Evolutionary conservation across 345 rosid species (phyloP), one percentile per base, ranked within the genome.

Genomic region (Psidium guajava): DNA sequence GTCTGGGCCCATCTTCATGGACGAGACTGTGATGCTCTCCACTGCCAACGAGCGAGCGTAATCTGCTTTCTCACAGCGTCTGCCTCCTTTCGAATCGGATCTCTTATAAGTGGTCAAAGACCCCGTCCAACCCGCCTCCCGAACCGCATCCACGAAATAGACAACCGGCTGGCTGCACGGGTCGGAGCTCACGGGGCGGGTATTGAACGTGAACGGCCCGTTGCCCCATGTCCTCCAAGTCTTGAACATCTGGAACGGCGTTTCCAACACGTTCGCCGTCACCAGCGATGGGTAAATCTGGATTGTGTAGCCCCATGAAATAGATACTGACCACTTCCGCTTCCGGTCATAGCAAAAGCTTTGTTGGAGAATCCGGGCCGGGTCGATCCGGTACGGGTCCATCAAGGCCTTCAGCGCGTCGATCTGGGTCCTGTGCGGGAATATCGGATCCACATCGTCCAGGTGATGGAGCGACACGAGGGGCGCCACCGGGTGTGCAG

Each of bases 251-350:
- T 90, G 94, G 85, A 92, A n/a, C 3, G 98, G 97, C 82, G 84
- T 89, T 64, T 86, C 90, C 87, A 95, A 86, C 74, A 89, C 90
- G 51, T 32, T 87, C 11, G 96, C 89, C 0, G 91, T 57, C 49
- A 93, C 47, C 61, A 91, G 52, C 9, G 85, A 82, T 1, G 95
- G 94, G 87, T 93, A 94, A 5, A 96, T 86, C 86, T 92, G 98
- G 84, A 96, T 82, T 14, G 96, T 89, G 90, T 95, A 95, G 55
- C 99, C 99, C 98, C 98, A 96, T 10, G 99, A 87, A 58, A 96
- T 82, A n/a, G 95, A 91, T 58, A 95, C 82, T 1, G 98, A 91
- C 98, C 99, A 94, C 73, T 89, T 90, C 28, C 94, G 90, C 83
- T 83, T 89, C 6, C 14, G 52, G 86, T 96, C 95, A 25, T 94